phyloP scores from a whole-genome alignment of 2,329 filamentous ascomycete species.

The Sclerotinia trifoliorum region DNA sequence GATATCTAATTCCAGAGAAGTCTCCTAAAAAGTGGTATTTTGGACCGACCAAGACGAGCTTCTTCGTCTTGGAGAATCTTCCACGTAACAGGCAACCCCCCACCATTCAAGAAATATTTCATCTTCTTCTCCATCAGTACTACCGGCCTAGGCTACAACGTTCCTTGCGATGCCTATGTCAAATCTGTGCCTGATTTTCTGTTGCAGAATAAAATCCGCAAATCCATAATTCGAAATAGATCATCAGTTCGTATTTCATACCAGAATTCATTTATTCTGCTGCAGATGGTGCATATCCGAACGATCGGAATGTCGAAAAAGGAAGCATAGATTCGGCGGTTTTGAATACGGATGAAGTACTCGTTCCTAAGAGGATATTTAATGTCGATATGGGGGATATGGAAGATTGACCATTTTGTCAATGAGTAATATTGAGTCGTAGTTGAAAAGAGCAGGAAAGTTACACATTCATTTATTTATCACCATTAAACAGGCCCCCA shows the following conservation, averaged over 20 bases:
- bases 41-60: slow-evolving; percentile 24
- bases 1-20: neutral
- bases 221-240: slow-evolving; percentile 23
- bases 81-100: slow-evolving; percentile 21
- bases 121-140: slow-evolving; percentile 23
- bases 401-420: slow-evolving; percentile 36
- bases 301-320: slow-evolving; percentile 8
- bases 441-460: slow-evolving; percentile 41
- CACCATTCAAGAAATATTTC: slow-evolving; percentile 24
- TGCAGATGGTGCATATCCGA: neutral
- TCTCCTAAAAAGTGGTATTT: slow-evolving; percentile 14
- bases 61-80: slow-evolving; percentile 22
- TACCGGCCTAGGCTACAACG: slow-evolving; percentile 24
- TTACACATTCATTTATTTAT: slow-evolving; percentile 37
- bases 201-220: slow-evolving; percentile 25
- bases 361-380: slow-evolving; percentile 40
- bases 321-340: slow-evolving; percentile 11
- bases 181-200: slow-evolving; percentile 25
- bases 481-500: slow-evolving; percentile 24
- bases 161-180: slow-evolving; percentile 24
- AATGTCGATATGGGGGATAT: slow-evolving; percentile 40
- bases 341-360: slow-evolving; percentile 25
- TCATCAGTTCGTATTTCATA: slow-evolving; percentile 22
- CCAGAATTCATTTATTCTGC: slow-evolving; percentile 22
- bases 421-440: slow-evolving; percentile 43